Evolutionary conservation across 495 filamentous ascomycete genomes (phyloP).

Genomic region (Annulohypoxylon maeteangense): DNA sequence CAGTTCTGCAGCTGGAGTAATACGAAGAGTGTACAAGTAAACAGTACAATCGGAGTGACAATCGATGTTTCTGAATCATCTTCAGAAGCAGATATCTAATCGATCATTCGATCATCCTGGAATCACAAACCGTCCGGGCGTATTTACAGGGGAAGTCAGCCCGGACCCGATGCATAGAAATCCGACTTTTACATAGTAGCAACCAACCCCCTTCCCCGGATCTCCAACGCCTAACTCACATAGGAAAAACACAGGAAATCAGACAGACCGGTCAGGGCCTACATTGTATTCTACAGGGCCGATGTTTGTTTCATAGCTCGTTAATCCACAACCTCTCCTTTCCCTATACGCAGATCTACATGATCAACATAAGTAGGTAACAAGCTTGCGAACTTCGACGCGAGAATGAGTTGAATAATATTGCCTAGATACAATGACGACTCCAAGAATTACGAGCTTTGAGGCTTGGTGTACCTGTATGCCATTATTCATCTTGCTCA

Average conservation of each 20-base stretch:
- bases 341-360: not conserved
- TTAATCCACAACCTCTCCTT: constrained; percentile 3
- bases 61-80: constrained; percentile 14
- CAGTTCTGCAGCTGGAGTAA: not conserved
- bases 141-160: constrained; percentile 29
- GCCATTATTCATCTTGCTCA: not conserved
- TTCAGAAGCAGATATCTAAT: constrained; percentile 17
- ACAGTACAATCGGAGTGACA: not conserved
- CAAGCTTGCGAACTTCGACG: not conserved
- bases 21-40: not conserved
- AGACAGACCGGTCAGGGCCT: not conserved
- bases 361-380: constrained; percentile 15
- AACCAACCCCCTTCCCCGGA: constrained; percentile 38
- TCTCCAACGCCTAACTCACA: constrained; percentile 22
- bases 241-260: not conserved
- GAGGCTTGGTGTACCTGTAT: not conserved
- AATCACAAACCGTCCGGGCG: constrained; percentile 4
- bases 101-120: constrained; percentile 14
- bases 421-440: not conserved
- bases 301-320: constrained; percentile 20
- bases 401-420: not conserved
- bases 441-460: not conserved
- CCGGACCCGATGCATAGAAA: constrained; percentile 31
- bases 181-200: constrained; percentile 26
- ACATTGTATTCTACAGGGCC: not conserved